phyloP scores from a whole-genome alignment of 495 filamentous ascomycete genomes.

The Xylaria castorea region DNA sequence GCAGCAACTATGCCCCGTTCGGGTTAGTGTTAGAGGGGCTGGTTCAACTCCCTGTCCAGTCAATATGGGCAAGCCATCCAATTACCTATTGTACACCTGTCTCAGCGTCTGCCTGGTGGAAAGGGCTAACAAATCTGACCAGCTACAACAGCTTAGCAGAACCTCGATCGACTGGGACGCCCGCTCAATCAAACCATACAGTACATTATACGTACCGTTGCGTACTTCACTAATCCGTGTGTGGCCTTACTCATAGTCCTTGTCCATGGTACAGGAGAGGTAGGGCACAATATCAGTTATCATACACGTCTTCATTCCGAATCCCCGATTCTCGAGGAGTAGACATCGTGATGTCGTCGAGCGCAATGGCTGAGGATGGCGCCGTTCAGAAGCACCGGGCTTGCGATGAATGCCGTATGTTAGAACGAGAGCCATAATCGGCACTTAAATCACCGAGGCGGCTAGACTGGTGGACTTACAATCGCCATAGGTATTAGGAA shows the following conservation, averaged over 20 bases:
- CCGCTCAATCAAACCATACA: background rate
- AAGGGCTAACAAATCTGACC: background rate
- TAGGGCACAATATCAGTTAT: background rate
- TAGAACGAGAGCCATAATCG: background rate
- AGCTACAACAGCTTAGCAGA: background rate
- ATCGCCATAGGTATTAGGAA: conserved; percentile 59
- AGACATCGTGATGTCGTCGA: conserved; percentile 18
- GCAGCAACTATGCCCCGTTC: background rate
- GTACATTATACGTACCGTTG: background rate
- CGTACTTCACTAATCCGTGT: background rate
- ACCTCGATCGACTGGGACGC: background rate
- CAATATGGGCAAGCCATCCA: background rate
- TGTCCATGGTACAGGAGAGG: background rate
- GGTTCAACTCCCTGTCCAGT: background rate
- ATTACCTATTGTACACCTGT: background rate
- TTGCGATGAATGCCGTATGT: conserved; percentile 70
- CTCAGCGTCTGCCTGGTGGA: background rate
- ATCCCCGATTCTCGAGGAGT: background rate
- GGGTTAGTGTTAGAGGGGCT: conserved; percentile 15
- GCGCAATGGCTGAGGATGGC: conserved; percentile 16
- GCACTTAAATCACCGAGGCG: background rate
- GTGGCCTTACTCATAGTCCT: background rate
- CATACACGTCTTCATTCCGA: background rate
- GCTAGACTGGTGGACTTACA: conserved; percentile 31
- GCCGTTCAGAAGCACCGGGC: conserved; percentile 55